Conservation (phyloP, 2,329 filamentous ascomycete genomes). For the Ramularia endophylla region DNA sequence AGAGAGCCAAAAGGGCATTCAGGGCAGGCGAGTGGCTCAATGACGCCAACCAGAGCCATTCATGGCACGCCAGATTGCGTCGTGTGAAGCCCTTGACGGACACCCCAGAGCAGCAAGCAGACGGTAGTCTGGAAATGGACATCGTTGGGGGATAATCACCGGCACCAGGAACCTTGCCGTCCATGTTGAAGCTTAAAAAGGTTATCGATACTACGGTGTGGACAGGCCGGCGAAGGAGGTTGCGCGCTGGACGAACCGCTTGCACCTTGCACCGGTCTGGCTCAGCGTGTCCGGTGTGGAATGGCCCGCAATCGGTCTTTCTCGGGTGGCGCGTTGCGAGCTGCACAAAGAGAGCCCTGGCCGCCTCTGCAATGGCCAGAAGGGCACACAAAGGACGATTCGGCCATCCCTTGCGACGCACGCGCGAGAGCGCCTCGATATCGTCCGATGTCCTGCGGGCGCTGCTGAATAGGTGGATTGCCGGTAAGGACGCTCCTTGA, state of each 20-base stretch:
- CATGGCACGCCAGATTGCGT: slow-evolving; percentile 30
- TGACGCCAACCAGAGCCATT: slow-evolving; percentile 25
- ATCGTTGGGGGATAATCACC: slow-evolving; percentile 21
- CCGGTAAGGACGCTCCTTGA: not conserved
- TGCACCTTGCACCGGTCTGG: slow-evolving; percentile 1
- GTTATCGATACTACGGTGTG: slow-evolving; percentile 1
- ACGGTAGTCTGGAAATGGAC: slow-evolving; percentile 14
- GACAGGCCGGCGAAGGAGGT: no score
- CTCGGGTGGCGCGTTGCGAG: slow-evolving; percentile 20
- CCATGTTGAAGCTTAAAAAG: slow-evolving; percentile 15
- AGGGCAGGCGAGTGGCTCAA: slow-evolving; percentile 23
- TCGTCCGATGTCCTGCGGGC: slow-evolving; percentile 9
- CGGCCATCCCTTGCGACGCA: slow-evolving; percentile 15
- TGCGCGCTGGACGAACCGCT: slow-evolving; percentile 7
- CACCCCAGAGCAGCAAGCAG: slow-evolving; percentile 16
- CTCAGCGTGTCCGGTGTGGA: slow-evolving; percentile 8
- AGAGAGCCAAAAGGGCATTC: slow-evolving; percentile 15
- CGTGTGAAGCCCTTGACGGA: slow-evolving; percentile 24
- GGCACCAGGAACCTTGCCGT: slow-evolving; percentile 9
- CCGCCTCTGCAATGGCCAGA: slow-evolving; percentile 3
- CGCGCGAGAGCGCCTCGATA: slow-evolving; percentile 6
- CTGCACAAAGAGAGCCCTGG: slow-evolving; percentile 17
- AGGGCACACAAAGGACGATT: slow-evolving; percentile 15
- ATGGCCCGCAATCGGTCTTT: slow-evolving; percentile 19
- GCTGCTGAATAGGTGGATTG: slow-evolving; percentile 4